Evolutionary conservation across 768 basidiomycete species (phyloP), one percentile per base, ranked within the genome.

Genomic region (Agaricus blazei): DNA sequence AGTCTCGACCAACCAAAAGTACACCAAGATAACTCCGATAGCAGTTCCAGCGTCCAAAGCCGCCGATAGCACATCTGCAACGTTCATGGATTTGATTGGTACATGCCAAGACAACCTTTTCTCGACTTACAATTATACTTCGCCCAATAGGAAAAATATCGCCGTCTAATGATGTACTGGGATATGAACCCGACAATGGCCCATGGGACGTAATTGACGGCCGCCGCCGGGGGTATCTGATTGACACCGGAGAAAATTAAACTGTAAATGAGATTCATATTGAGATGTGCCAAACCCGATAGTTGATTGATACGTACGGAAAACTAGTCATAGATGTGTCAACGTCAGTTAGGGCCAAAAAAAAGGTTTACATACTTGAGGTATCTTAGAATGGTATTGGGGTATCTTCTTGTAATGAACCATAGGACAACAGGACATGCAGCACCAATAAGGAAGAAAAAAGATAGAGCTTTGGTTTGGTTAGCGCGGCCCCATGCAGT

Each of bases 201-300:
- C 87, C 87, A 93, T 2, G 87, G 84, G 2, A 92, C 77, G 64
- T 87, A 95, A 67, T 96, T 95, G 62, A 93, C 77, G 3, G 90
- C 87, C 0, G 84, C 89, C 11, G 90, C 90, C 8, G 91, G 90
- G 0, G 93, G 93, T 46, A 94, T 89, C 51, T 72, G 70, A 23
- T 73, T 70, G 3, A 85, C 79, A 2, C 88, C 91, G 27, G 80
- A 78, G 63, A 91, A 87, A 62, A 91, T 78, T 48, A 90, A 82
- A 51, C 80, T 82, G 44, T 19, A 48, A 19, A 34, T 2, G n/a
- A 43, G 31, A 37, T 31, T 34, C 27, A 48, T 42, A 26, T 26
- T 23, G 31, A 42, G 31, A 26, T 37, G 38, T 40, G 53, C 41
- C 29, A 50, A 7, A 12, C 23, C 7, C 29, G 46, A 48, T 9